phyloP scores from a whole-genome alignment of 78 protist genomes.

The Cavenderia fasciculata region DNA sequence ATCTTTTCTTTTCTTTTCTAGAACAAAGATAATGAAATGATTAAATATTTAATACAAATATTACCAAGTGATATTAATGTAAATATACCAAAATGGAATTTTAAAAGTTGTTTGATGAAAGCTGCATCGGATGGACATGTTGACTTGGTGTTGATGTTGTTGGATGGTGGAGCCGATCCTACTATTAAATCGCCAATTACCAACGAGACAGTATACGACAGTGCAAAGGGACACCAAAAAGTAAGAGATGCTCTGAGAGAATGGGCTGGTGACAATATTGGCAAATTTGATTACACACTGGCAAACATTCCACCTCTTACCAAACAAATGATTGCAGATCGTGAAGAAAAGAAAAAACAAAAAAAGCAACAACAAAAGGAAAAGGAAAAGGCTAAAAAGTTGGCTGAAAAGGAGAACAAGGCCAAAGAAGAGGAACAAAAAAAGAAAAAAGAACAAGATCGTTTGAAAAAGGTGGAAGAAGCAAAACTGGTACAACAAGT shows the following conservation, averaged over 20 bases:
- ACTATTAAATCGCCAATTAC: neutral
- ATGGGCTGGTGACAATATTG: constrained; percentile 36
- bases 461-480: neutral
- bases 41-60: neutral
- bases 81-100: constrained; percentile 1
- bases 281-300: constrained; percentile 15
- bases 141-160: neutral
- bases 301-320: constrained; percentile 47
- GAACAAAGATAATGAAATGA: constrained; percentile 30
- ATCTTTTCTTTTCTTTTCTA: neutral
- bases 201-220: constrained; percentile 25
- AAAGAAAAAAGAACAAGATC: neutral
- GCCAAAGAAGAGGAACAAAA: neutral
- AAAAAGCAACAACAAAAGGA: constrained; percentile 41
- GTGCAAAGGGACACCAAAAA: neutral
- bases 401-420: neutral
- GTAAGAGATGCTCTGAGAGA: constrained; percentile 36
- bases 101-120: constrained; percentile 9
- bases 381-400: constrained; percentile 35
- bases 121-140: constrained; percentile 38
- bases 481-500: constrained; percentile 1
- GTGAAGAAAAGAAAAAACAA: constrained; percentile 43
- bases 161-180: constrained; percentile 52
- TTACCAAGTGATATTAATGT: constrained; percentile 36
- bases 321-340: constrained; percentile 40